A percentile compares a stretch with the other conserved stretches of the same genome.
These are phyloP conservation scores for Hymenoscyphus albidus DNA, from an alignment of 2,329 filamentous ascomycete species.

Conservation along the genomic window DNA sequence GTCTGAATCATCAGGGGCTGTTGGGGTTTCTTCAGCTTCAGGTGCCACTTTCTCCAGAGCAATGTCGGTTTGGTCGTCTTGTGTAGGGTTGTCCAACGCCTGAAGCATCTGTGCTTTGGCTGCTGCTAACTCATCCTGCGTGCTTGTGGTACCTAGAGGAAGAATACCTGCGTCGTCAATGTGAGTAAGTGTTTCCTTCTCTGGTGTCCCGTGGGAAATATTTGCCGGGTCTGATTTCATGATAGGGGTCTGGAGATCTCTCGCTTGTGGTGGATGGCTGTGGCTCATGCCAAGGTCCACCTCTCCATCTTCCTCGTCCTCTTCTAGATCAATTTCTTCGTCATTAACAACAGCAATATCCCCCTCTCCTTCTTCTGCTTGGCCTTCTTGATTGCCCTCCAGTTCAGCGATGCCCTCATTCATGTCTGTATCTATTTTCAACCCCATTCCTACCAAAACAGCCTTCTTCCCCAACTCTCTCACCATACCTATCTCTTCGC, in stretches of 20 bases:
- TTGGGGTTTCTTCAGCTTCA: not conserved
- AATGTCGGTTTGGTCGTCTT: not conserved
- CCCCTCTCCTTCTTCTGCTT: constrained; percentile 26
- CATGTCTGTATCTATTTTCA: constrained; percentile 34
- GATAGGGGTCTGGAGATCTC: not conserved
- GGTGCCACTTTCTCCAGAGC: not conserved
- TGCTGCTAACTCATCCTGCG: constrained; percentile 25
- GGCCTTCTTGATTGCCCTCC: constrained; percentile 43
- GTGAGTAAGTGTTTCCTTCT: constrained; percentile 2
- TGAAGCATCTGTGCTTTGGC: constrained; percentile 42
- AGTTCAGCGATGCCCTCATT: constrained; percentile 43
- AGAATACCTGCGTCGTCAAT: not conserved
- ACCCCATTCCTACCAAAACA: constrained; percentile 45
- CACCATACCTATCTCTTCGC: constrained; percentile 70
- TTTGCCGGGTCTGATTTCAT: not conserved
- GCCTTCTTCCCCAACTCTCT: constrained; percentile 78
- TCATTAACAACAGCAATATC: constrained; percentile 19
- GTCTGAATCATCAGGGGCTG: constrained; percentile 18
- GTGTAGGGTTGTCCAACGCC: not conserved
- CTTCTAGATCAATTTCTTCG: constrained; percentile 18
- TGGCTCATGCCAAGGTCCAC: not conserved
- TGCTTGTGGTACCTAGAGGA: not conserved
- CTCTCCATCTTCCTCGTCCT: constrained; percentile 7
- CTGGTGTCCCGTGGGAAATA: not conserved
- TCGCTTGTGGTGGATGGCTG: not conserved